These are phyloP conservation scores for Keithomyces neogunnii DNA, from an alignment of 2,329 filamentous ascomycete genomes.

Conservation along the genomic window DNA sequence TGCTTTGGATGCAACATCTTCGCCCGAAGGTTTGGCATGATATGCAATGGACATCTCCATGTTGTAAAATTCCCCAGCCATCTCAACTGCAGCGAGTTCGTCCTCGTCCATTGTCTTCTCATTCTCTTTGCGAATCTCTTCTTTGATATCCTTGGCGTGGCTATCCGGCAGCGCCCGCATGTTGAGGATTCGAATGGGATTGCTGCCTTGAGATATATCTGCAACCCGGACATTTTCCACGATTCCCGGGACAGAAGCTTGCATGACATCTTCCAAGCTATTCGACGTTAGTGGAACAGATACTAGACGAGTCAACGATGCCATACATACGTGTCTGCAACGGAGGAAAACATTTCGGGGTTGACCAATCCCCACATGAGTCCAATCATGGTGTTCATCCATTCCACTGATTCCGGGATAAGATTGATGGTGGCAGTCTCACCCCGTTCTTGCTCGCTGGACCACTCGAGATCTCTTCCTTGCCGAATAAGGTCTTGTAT, in stretches of 20 bases:
- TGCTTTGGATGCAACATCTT: constrained; percentile 68
- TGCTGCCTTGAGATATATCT: constrained; percentile 89
- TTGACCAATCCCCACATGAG: constrained; percentile 89
- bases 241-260: constrained; percentile 80
- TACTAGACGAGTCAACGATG: not conserved
- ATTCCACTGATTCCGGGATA: constrained; percentile 86
- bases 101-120: constrained; percentile 76
- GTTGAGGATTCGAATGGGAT: constrained; percentile 81
- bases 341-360: constrained; percentile 84
- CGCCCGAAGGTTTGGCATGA: constrained; percentile 68
- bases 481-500: constrained; percentile 77
- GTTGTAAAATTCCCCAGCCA: constrained; percentile 89
- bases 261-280: constrained; percentile 70
- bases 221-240: constrained; percentile 94
- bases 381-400: constrained; percentile 85
- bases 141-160: constrained; percentile 73
- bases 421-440: constrained; percentile 81
- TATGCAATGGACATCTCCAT: constrained; percentile 86
- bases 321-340: constrained; percentile 65
- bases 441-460: constrained; percentile 75
- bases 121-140: constrained; percentile 71
- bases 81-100: constrained; percentile 79
- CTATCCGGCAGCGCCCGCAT: constrained; percentile 72
- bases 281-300: not conserved
- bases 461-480: constrained; percentile 80